Percentiles rank a stretch among this genome's conserved stretches.
Conservation (phyloP, 768 basidiomycete species). For the Lactifluus echinatus region DNA sequence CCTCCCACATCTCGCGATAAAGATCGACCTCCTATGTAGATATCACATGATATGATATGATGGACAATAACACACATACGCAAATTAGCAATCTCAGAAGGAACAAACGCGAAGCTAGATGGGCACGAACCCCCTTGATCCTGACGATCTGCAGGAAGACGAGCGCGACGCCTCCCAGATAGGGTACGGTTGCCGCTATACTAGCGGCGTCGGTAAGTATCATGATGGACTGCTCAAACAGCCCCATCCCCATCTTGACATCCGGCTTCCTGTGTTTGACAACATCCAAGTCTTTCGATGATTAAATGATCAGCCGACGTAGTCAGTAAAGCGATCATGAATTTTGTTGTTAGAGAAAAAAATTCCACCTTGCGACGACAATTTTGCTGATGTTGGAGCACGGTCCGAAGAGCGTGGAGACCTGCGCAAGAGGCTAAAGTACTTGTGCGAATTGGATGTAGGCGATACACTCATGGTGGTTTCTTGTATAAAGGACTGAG, state of each 20-base stretch:
- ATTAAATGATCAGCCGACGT: too few relatives aligned
- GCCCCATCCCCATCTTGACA: background rate
- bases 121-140: constrained; percentile 11
- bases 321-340: background rate
- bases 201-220: constrained; percentile 6
- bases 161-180: constrained; percentile 5
- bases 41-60: too few relatives aligned
- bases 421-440: background rate
- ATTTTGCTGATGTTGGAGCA: background rate
- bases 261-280: background rate
- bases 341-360: background rate
- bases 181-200: constrained; percentile 4
- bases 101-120: background rate
- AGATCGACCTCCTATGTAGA: constrained; percentile 18
- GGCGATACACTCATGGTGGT: background rate
- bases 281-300: background rate
- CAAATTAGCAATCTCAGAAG: too few relatives aligned
- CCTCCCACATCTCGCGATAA: constrained; percentile 9
- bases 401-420: background rate
- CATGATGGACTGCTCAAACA: constrained; percentile 1
- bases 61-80: background rate
- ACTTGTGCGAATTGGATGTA: background rate
- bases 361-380: background rate
- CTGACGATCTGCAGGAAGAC: constrained; percentile 3
- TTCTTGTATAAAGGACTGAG: background rate